Evolutionary conservation across 345 rosid species (phyloP), one percentile per base, ranked within the genome.

Genomic region (Camelina neglecta): DNA sequence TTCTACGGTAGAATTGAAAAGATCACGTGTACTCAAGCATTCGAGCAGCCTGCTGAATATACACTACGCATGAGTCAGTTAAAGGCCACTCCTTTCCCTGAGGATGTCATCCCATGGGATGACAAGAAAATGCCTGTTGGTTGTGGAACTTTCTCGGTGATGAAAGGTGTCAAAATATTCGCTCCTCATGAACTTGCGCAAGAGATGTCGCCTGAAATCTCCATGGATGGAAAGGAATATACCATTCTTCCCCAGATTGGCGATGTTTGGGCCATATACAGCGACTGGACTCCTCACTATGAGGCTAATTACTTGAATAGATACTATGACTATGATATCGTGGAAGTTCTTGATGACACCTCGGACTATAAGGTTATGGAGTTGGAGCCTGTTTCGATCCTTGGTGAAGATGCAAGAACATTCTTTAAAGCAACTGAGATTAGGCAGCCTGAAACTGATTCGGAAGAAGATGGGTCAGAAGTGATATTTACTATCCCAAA

Each of bases 201-300:
- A 33, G 24, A 60, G 80, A 45, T 87, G 41, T 9, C 9, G 6
- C 82, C 81, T 69, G 83, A 81, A 65, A 78, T 77, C 71, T 85
- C 85, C 41, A 36, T 47, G n/a, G 64, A 20, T 60, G 75, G 75
- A 5, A 79, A 74, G 29, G 75, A 83, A 2, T 83, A 42, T 62
- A 80, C 70, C 67, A 82, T 93, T 82, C 70, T 82, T 58, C 96
- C 98, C 9, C 78, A 70, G 72, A 74, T 73, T 56, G 96, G 98
- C 8, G 89, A 88, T 66, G 81, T 81, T 33, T 89, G 98, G 93
- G 96, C 83, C 45, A 78, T 93, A 67, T 88, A 89, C 84, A 93
- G 79, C 82, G 69, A 71, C 82, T 93, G 96, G 92, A 73, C 45
- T 77, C 18, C 45, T 80, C 5, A 65, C 58, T 24, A 76, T 86